These are phyloP conservation scores for Ophiostoma australiae DNA, from an alignment of 2,329 filamentous ascomycete species.

Conservation along the genomic window DNA sequence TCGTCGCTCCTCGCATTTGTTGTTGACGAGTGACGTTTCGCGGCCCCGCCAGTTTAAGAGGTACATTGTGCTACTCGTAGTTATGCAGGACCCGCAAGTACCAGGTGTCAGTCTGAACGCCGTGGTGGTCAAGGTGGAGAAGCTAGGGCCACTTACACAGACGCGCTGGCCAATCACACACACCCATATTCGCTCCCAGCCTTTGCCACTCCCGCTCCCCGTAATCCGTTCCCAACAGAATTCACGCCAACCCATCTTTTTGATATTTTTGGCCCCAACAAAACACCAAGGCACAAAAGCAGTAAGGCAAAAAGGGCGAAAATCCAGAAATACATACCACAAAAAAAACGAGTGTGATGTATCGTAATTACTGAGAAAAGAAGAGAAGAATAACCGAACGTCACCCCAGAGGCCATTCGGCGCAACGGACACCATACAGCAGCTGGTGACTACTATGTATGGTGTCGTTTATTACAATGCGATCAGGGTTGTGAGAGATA, in stretches of 20 bases:
- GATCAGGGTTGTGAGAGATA: neutral
- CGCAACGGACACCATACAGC: neutral
- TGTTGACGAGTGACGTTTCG: slow-evolving; percentile 10
- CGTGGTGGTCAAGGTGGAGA: neutral
- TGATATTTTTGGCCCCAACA: slow-evolving; percentile 22
- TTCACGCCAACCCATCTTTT: slow-evolving; percentile 17
- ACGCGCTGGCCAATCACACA: slow-evolving; percentile 18
- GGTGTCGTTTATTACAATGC: too few species aligned
- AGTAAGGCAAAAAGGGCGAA: slow-evolving; percentile 4
- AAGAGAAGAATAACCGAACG: neutral
- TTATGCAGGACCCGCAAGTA: slow-evolving; percentile 6
- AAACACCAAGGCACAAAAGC: slow-evolving; percentile 20
- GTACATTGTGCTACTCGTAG: neutral
- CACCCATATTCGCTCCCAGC: neutral
- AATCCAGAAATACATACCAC: neutral
- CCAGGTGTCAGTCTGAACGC: neutral
- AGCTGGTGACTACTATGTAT: too few species aligned
- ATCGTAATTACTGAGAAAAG: neutral
- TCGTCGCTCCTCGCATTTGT: neutral
- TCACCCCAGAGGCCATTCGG: neutral
- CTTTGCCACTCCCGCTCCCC: slow-evolving; percentile 7
- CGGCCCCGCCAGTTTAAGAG: slow-evolving; percentile 1
- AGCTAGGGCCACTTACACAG: slow-evolving; percentile 11
- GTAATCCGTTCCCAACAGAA: slow-evolving; percentile 24
- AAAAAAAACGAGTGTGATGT: neutral